Conservation (phyloP, 2,329 filamentous ascomycete species). For the Colletotrichum aenigma region DNA sequence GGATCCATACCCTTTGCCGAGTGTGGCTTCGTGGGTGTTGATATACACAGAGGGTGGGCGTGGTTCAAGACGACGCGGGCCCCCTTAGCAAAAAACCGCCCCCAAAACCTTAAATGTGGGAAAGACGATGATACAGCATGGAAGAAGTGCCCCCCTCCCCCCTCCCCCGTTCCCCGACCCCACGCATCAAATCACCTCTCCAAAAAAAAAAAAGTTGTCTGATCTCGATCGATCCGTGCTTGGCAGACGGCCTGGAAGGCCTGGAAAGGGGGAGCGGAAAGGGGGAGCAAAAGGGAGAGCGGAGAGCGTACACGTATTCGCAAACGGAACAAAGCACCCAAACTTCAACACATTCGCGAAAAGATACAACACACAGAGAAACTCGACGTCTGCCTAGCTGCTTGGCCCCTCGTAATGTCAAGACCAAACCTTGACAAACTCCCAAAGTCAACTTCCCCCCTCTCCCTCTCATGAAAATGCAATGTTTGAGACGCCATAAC, state of each 20-base stretch:
- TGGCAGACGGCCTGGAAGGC: not conserved
- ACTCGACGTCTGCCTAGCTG: not conserved
- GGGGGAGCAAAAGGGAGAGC: not conserved
- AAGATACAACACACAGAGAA: not conserved
- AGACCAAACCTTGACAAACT: not conserved
- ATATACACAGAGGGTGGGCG: not conserved
- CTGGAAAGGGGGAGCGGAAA: not conserved
- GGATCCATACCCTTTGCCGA: fast-evolving
- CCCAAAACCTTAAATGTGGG: not conserved
- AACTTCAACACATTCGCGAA: not conserved
- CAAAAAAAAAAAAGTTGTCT: not conserved
- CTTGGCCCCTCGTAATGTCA: not conserved
- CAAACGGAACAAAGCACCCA: not conserved
- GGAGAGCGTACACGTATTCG: not conserved
- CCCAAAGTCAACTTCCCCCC: not conserved
- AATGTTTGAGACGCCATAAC: not conserved
- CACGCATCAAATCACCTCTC: not conserved
- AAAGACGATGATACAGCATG: not conserved
- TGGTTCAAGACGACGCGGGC: not conserved
- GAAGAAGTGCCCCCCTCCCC: not conserved
- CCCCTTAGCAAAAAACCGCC: not conserved
- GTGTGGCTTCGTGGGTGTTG: not conserved
- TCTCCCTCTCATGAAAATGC: not conserved
- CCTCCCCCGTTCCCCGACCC: not conserved
- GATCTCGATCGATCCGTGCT: not conserved